Percentiles rank a stretch among this genome's conserved stretches.
These are phyloP conservation scores for Penicillium sp. DNA, from an alignment of 2,329 filamentous ascomycete species.

Conservation along the genomic window DNA sequence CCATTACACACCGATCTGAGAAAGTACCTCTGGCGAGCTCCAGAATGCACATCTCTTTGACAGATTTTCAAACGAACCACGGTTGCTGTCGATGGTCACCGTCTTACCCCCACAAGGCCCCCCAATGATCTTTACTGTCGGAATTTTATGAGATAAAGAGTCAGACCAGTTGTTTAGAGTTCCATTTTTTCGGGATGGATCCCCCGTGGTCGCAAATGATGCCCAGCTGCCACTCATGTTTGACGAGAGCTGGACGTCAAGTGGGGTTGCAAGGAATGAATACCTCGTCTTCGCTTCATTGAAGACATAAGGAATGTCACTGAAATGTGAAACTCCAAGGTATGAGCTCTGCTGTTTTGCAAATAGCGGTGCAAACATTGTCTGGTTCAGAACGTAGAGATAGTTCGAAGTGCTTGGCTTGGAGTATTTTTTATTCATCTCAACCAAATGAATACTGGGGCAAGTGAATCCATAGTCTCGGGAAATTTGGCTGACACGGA, in stretches of 20 bases:
- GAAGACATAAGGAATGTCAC: slow-evolving; percentile 18
- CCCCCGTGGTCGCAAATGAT: slow-evolving; percentile 12
- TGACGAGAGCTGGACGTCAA: slow-evolving; percentile 7
- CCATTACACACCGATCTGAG: slow-evolving; percentile 4
- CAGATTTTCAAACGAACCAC: slow-evolving; percentile 7
- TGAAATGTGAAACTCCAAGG: slow-evolving; percentile 12
- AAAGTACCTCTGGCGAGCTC: slow-evolving; percentile 9
- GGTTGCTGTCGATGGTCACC: background rate
- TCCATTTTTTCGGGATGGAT: slow-evolving; percentile 6
- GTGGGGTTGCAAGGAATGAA: slow-evolving; percentile 2
- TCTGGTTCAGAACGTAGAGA: slow-evolving; percentile 16
- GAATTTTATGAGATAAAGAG: background rate
- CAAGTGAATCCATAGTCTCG: slow-evolving; percentile 12
- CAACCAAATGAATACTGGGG: slow-evolving; percentile 3
- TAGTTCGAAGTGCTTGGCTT: slow-evolving; percentile 7
- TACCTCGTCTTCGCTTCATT: slow-evolving; percentile 13
- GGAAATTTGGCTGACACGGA: slow-evolving; percentile 10
- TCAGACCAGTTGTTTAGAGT: slow-evolving; percentile 2
- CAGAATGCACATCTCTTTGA: slow-evolving; percentile 11
- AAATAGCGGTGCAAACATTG: slow-evolving; percentile 9
- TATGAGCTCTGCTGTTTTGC: background rate
- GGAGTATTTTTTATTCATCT: slow-evolving; percentile 18
- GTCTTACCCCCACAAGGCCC: slow-evolving; percentile 4
- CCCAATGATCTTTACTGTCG: slow-evolving; percentile 6
- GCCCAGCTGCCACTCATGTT: slow-evolving; percentile 18